Evolutionary conservation across 1,284 basidiomycete species (phyloP).

Genomic region (Ganoderma resinaceum): DNA sequence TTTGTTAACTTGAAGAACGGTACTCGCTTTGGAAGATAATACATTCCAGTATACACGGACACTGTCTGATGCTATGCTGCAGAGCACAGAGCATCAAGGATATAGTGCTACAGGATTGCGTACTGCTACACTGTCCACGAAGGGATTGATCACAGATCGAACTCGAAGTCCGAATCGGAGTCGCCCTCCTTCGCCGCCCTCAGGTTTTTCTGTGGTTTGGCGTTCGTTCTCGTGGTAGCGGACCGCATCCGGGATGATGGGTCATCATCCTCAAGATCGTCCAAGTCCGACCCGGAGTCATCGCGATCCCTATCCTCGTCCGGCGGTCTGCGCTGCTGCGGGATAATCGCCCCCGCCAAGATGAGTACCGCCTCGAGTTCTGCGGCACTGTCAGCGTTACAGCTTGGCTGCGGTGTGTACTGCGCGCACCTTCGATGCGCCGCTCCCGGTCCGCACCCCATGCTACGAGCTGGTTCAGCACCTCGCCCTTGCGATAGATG

Average conservation of each 20-base stretch:
- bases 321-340: constrained; percentile 50
- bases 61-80: background rate
- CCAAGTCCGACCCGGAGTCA: constrained; percentile 47
- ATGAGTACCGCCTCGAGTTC: constrained; percentile 76
- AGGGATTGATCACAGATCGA: constrained; percentile 57
- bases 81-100: too few species aligned
- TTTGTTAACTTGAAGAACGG: background rate
- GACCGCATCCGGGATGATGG: constrained; percentile 60
- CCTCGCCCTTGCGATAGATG: constrained; percentile 91
- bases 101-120: background rate
- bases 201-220: constrained; percentile 60
- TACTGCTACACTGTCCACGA: background rate
- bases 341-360: constrained; percentile 65
- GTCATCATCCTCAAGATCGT: constrained; percentile 53
- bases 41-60: background rate
- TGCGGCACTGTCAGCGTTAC: constrained; percentile 37
- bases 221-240: constrained; percentile 62
- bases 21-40: background rate
- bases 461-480: constrained; percentile 85
- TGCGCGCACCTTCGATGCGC: constrained; percentile 74
- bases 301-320: constrained; percentile 41
- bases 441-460: constrained; percentile 84
- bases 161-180: constrained; percentile 78
- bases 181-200: constrained; percentile 59
- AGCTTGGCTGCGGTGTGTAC: background rate